Base-by-base conservation (phyloP, 2,329 filamentous ascomycete genomes). In the Xylaria sp. region DNA sequence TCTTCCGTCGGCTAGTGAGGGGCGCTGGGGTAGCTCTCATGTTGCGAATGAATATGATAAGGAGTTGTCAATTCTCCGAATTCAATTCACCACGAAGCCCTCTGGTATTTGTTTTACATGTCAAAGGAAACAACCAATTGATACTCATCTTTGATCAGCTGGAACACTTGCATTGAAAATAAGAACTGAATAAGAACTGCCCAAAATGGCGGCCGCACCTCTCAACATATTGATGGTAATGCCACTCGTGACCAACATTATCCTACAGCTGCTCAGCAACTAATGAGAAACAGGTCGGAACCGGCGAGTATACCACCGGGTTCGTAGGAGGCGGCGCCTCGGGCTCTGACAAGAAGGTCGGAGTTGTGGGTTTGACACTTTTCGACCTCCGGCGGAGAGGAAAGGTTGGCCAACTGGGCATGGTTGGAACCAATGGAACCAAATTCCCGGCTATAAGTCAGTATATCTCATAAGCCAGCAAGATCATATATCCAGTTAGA, bases 281-380 rank as follows among this genome's bases (percentile, higher is more conserved):
- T 69, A 46, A 71, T 60, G 56, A 54, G 5, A 33, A 19, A 21
- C 63, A 89, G 90, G 86, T 97, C 61, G 93, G 93, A 67, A 97
- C 93, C 10, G 94, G 93, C 72, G 93, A 97, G 84, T 97, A 97
- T 83, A 97, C 94, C 71, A 97, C 94, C 43, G 93, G 93, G 60
- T 97, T 95, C 70, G 93, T 97, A 59, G 92, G 91, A 60, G 89
- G 88, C 63, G 90, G 89, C 62, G 90, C 88, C 53, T 96, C 92
- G 3, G 89, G 86, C 10, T 96, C 92, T 51, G 94, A 97, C 83
- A 97, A 97, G 82, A 97, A 97, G 78, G 90, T 97, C 51, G 93
- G 94, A 60, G 94, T 97, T 9, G 93, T 97, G 17, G 93, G 91
- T 40, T 80, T 97, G 75, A 94, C 91, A 23, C 82, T 97, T 68